Evolutionary conservation across 441 rosid species (phyloP).

Genomic region (Populus hybrid): DNA sequence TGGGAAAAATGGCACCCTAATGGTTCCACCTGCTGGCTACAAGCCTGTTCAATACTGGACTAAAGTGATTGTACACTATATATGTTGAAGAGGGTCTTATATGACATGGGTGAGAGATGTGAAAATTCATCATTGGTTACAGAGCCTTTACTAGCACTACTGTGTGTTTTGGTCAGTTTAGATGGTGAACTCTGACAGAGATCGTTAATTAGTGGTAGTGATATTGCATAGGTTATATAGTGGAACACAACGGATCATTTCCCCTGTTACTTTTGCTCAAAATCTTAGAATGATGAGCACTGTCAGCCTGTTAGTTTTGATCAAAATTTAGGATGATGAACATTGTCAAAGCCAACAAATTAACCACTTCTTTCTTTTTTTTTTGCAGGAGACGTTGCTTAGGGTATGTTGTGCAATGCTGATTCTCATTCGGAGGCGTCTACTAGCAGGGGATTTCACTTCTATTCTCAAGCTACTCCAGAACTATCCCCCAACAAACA

Average conservation of each 20-base stretch:
- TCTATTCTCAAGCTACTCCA: conserved; percentile 92
- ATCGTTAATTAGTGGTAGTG: not conserved
- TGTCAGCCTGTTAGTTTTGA: not conserved
- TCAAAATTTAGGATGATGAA: not conserved
- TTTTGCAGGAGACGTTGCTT: conserved; percentile 78
- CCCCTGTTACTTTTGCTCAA: not conserved
- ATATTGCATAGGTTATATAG: not conserved
- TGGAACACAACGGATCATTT: not conserved
- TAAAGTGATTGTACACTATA: not conserved
- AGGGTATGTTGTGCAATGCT: conserved; percentile 96
- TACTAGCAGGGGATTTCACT: conserved; percentile 95
- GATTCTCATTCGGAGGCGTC: conserved; percentile 75
- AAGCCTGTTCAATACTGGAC: not conserved
- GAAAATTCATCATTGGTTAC: not conserved
- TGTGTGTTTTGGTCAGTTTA: not conserved
- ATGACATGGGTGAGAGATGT: not conserved
- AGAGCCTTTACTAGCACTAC: not conserved
- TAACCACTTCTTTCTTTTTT: not conserved
- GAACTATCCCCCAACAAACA: conserved; percentile 82
- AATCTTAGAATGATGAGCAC: not conserved
- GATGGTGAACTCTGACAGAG: not conserved
- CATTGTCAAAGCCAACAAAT: not conserved
- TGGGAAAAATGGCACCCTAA: not conserved
- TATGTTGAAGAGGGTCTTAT: not conserved
- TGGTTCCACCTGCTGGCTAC: not conserved